phyloP scores from a whole-genome alignment of 768 basidiomycete species.

The Phanerodontia chrysosporium region DNA sequence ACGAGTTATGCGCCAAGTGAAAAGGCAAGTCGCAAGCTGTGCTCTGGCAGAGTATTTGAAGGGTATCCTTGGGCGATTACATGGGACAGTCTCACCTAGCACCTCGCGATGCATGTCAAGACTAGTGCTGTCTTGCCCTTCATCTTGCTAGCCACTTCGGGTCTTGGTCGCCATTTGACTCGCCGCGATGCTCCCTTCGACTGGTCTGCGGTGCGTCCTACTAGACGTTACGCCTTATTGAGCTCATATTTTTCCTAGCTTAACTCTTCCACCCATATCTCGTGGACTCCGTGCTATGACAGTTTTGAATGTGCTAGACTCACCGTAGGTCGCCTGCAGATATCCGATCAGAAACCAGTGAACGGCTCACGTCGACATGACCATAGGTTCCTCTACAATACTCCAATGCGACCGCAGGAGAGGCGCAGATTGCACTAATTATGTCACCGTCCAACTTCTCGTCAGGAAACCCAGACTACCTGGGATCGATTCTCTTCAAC shows the following conservation, averaged over 20 bases:
- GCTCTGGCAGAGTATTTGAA: too few species aligned
- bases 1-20: too few species aligned
- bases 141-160: too few species aligned
- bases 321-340: constrained; percentile 26
- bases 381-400: constrained; percentile 31
- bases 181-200: not conserved
- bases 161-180: too few species aligned
- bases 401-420: constrained; percentile 24
- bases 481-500: constrained; percentile 28
- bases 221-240: not conserved
- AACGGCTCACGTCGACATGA: too few species aligned
- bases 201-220: not conserved
- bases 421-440: constrained; percentile 26
- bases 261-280: not conserved
- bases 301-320: constrained; percentile 5
- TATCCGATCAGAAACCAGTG: too few species aligned
- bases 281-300: constrained; percentile 11
- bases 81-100: too few species aligned
- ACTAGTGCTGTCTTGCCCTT: too few species aligned
- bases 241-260: not conserved
- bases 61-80: too few species aligned
- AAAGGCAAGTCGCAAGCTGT: too few species aligned
- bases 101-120: too few species aligned
- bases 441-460: constrained; percentile 18
- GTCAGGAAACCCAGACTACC: constrained; percentile 14